Evolutionary conservation across 2,329 filamentous ascomycete species (phyloP).

Genomic region (Clonostachys chloroleuca): DNA sequence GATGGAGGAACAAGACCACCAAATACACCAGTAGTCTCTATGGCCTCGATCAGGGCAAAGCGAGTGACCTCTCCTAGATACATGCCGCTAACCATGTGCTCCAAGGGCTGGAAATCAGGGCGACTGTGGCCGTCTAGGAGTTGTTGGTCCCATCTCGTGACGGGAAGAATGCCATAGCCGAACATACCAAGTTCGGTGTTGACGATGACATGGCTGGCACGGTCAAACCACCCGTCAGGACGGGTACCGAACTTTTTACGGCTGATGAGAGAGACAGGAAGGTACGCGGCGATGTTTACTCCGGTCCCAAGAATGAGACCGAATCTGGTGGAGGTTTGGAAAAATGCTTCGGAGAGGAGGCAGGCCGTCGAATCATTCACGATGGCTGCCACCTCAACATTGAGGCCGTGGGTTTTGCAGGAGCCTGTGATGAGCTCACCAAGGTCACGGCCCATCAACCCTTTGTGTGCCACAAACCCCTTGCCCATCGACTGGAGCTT

Average conservation of each 20-base stretch:
- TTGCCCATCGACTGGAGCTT: constrained; percentile 62
- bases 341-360: constrained; percentile 59
- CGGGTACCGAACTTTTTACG: constrained; percentile 51
- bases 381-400: constrained; percentile 54
- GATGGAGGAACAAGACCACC: constrained; percentile 52
- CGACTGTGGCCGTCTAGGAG: constrained; percentile 47
- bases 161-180: constrained; percentile 51
- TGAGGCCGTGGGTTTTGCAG: constrained; percentile 44
- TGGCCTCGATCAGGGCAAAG: constrained; percentile 52
- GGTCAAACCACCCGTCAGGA: constrained; percentile 50
- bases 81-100: constrained; percentile 59
- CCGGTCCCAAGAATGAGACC: constrained; percentile 65
- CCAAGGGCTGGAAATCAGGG: constrained; percentile 58
- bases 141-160: constrained; percentile 56
- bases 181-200: constrained; percentile 68
- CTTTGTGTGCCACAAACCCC: constrained; percentile 55
- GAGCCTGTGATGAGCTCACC: constrained; percentile 52
- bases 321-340: constrained; percentile 53
- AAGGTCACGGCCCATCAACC: constrained; percentile 54
- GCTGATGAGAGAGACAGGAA: constrained; percentile 53
- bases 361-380: constrained; percentile 67
- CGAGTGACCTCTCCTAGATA: constrained; percentile 64
- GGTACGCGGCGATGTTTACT: constrained; percentile 60
- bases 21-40: constrained; percentile 47
- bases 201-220: constrained; percentile 58